Evolutionary conservation across 2,329 filamentous ascomycete genomes (phyloP).

Genomic region (Arthrobotrys sphaeroides): DNA sequence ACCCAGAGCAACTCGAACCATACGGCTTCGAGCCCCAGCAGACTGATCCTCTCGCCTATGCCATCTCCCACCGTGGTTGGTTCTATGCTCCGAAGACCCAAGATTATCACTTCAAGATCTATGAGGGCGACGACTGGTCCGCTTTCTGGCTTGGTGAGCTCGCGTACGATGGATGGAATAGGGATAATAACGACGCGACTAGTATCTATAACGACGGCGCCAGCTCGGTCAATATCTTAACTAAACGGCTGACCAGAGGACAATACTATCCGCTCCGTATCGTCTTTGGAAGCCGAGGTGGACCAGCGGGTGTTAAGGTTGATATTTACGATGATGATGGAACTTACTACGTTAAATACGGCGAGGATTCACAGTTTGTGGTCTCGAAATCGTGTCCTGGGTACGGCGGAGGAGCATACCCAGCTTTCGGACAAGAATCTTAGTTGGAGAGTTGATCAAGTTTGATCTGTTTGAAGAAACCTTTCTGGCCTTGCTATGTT

Average conservation of each 20-base stretch:
- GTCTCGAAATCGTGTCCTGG: background rate
- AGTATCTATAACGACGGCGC: background rate
- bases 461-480: too few relatives aligned
- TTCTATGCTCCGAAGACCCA: conserved; percentile 16
- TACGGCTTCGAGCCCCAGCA: background rate
- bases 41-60: background rate
- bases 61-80: conserved; percentile 1
- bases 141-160: background rate
- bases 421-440: background rate
- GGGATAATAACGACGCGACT: background rate
- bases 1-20: background rate
- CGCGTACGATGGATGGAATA: conserved; percentile 5
- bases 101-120: background rate
- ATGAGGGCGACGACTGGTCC: conserved; percentile 7
- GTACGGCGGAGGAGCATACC: background rate
- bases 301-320: background rate
- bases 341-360: background rate
- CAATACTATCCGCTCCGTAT: conserved; percentile 3
- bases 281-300: background rate
- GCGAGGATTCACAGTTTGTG: conserved; percentile 1
- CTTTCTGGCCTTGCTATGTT: too few relatives aligned
- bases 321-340: background rate
- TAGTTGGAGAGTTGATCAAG: too few relatives aligned
- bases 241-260: background rate
- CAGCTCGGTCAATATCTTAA: background rate